A percentile compares a stretch with the other conserved stretches of the same genome.
Evolutionary conservation across 805 yeast genomes (phyloP).

Genomic region (Groenewaldozyma salmanticensis): DNA sequence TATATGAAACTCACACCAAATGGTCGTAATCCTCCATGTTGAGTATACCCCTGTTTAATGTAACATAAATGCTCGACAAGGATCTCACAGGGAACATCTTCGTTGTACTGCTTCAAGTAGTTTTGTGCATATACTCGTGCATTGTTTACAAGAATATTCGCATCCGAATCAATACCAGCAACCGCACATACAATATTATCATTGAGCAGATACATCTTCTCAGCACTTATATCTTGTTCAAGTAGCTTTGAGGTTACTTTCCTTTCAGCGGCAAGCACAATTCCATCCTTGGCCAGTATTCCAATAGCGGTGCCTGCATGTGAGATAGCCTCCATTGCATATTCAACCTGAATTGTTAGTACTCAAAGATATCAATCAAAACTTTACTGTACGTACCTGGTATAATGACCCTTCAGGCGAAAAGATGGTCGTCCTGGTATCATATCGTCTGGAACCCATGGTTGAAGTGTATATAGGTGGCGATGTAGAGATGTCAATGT

Average conservation of each 20-base stretch:
- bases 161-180: constrained; percentile 98
- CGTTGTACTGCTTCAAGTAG: constrained; percentile 77
- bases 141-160: constrained; percentile 76
- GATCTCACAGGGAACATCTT: constrained; percentile 87
- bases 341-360: constrained; percentile 53
- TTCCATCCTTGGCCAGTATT: constrained; percentile 70
- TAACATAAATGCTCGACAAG: constrained; percentile 85
- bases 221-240: constrained; percentile 90
- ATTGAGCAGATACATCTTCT: constrained; percentile 78
- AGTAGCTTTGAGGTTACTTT: constrained; percentile 86
- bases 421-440: constrained; percentile 95
- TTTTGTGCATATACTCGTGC: constrained; percentile 82
- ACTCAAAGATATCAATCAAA: neutral
- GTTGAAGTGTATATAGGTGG: neutral
- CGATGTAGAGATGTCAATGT: neutral
- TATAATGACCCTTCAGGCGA: constrained; percentile 98
- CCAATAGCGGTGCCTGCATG: constrained; percentile 82
- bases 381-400: constrained; percentile 43
- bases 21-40: constrained; percentile 97
- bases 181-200: constrained; percentile 78
- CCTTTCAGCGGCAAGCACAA: constrained; percentile 93
- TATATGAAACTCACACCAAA: constrained; percentile 94
- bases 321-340: constrained; percentile 85
- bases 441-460: constrained; percentile 71
- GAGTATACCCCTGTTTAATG: constrained; percentile 95